Evolutionary conservation across 257 asterid genomes (phyloP).

Genomic region (Marsdenia floribunda): DNA sequence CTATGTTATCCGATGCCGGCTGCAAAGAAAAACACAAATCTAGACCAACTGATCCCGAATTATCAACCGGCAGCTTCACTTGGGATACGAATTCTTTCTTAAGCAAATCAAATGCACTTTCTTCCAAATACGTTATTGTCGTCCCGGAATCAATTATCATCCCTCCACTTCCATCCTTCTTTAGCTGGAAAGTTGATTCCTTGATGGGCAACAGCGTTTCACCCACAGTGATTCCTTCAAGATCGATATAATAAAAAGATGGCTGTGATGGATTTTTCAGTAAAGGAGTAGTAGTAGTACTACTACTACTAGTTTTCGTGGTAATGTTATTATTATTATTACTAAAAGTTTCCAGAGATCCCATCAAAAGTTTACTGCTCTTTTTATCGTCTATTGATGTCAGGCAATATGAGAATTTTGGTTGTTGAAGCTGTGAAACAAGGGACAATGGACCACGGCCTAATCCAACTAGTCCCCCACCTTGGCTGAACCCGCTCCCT

Average conservation of each 20-base stretch:
- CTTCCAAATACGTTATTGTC: constrained; percentile 61
- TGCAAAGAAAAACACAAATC: constrained; percentile 67
- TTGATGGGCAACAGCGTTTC: constrained; percentile 43
- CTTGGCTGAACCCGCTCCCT: constrained; percentile 65
- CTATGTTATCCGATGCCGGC: constrained; percentile 21
- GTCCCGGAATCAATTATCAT: constrained; percentile 89
- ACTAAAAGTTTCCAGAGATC: constrained; percentile 30
- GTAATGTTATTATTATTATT: not conserved
- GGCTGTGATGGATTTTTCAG: constrained; percentile 56
- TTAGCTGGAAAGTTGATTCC: constrained; percentile 42
- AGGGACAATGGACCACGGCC: constrained; percentile 79
- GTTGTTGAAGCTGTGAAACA: constrained; percentile 73
- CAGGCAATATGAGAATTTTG: constrained; percentile 66
- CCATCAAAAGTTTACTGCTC: constrained; percentile 56
- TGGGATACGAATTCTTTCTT: constrained; percentile 52
- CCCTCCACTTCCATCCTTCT: constrained; percentile 70
- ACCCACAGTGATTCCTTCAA: constrained; percentile 78
- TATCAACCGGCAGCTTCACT: constrained; percentile 43
- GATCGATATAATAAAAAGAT: constrained; percentile 66
- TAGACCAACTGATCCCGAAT: constrained; percentile 44
- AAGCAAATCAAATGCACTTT: constrained; percentile 39
- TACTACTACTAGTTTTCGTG: not conserved
- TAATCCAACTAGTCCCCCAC: constrained; percentile 76
- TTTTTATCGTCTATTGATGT: constrained; percentile 54
- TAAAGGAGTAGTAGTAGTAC: constrained; percentile 41